Conservation (phyloP, 2,329 filamentous ascomycete genomes). For the Metarhizium sp. region DNA sequence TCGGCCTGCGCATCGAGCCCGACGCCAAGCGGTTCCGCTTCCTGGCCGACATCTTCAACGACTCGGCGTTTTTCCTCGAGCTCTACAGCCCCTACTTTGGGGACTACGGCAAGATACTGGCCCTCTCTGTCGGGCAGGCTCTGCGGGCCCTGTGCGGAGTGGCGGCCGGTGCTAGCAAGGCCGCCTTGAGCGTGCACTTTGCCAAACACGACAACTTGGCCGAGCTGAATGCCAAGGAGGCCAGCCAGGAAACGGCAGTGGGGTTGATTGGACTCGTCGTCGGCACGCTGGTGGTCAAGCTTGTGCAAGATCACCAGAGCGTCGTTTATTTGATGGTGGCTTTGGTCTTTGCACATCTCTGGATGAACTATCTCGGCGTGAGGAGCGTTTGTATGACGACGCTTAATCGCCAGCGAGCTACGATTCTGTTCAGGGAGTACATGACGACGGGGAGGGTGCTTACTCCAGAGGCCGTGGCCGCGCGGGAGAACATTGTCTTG, state of each 20-base stretch:
- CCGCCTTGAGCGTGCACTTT: slow-evolving; percentile 86
- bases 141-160: slow-evolving; percentile 70
- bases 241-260: slow-evolving; percentile 90
- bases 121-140: slow-evolving; percentile 41
- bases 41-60: slow-evolving; percentile 81
- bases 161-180: slow-evolving; percentile 82
- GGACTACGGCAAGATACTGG: slow-evolving; percentile 35
- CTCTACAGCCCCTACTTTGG: slow-evolving; percentile 69
- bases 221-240: slow-evolving; percentile 90
- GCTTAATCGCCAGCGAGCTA: slow-evolving; percentile 79
- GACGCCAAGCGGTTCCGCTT: slow-evolving; percentile 88
- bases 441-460: slow-evolving; percentile 42
- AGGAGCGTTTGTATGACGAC: slow-evolving; percentile 73
- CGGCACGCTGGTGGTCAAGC: slow-evolving; percentile 72
- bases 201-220: slow-evolving; percentile 78
- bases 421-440: slow-evolving; percentile 59
- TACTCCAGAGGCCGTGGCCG: slow-evolving; percentile 55
- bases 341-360: slow-evolving; percentile 68
- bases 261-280: slow-evolving; percentile 79
- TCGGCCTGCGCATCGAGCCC: slow-evolving; percentile 75
- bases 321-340: slow-evolving; percentile 67
- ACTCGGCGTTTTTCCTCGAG: slow-evolving; percentile 77
- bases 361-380: slow-evolving; percentile 81
- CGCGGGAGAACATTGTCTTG: slow-evolving; percentile 53
- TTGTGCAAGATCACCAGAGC: slow-evolving; percentile 57